Conservation (phyloP, 306 rosid species). For the Astragalus glycyphyllos region DNA sequence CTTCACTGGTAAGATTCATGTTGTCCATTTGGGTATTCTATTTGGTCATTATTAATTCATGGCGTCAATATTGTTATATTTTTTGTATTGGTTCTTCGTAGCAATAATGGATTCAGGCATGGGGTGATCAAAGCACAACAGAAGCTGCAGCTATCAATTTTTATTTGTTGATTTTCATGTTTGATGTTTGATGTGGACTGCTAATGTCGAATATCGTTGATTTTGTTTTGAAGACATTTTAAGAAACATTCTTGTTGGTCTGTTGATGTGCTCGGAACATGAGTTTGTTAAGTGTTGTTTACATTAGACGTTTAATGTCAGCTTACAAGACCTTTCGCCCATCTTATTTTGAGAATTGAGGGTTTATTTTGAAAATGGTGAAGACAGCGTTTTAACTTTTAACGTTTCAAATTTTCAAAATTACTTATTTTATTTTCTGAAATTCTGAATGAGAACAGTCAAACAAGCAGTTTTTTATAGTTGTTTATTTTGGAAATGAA, state of each 20-base stretch:
- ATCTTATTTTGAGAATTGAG: constrained; percentile 1
- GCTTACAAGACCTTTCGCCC: neutral
- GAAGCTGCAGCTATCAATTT: constrained; percentile 30
- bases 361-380: neutral
- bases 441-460: too few relatives aligned
- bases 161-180: constrained; percentile 24
- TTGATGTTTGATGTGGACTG: constrained; percentile 33
- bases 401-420: too few relatives aligned
- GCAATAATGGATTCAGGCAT: constrained; percentile 33
- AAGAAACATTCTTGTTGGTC: constrained; percentile 22
- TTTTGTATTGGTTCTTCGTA: constrained; percentile 28
- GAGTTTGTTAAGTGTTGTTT: constrained; percentile 21
- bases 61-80: constrained; percentile 4
- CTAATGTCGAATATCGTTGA: constrained; percentile 19
- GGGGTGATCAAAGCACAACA: constrained; percentile 35
- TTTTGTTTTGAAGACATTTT: constrained; percentile 33
- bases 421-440: too few relatives aligned
- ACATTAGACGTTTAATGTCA: neutral
- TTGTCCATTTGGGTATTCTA: constrained; percentile 24
- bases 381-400: too few relatives aligned
- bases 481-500: too few relatives aligned
- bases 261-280: constrained; percentile 34
- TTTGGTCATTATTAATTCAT: constrained; percentile 33
- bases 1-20: constrained; percentile 47
- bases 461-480: too few relatives aligned